Base-by-base conservation (phyloP, 371 early-diverging fungal genomes). In the Mucor lusitanicus region DNA sequence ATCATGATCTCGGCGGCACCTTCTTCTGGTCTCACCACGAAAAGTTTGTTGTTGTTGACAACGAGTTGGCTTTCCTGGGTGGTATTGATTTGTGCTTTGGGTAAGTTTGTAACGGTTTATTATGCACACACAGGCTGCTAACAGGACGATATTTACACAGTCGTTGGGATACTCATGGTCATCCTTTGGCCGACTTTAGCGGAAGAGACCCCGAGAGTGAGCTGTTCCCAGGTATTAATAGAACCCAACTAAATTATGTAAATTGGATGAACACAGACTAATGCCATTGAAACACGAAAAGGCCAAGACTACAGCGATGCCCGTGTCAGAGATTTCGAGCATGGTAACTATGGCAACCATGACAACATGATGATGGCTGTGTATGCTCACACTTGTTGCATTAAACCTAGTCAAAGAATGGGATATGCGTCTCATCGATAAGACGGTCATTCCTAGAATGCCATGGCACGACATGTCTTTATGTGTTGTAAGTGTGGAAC, bases 401-500 rank as follows among this genome's bases (percentile, higher is more conserved):
- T 32, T 15, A 12, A 25, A 50, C 61, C 13, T 59, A 84, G 90
- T 94, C 59, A 82, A 87, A 68, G 70, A 85, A 30, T 83, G 82
- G 75, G 84, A 88, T 60, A 81, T 83, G 74, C 78, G 81, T 32
- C 71, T 91, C 28, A 87, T 94, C 58, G 87, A 92, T 64, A 85
- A 89, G 65, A 76, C 83, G 23, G 76, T 78, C 15, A 81, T 87
- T 39, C 88, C 95, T 21, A 89, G 97, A 70, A 94, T 98, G 97
- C 96, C 97, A 42, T 98, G 98, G 98, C 97, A 97, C 79, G 98
- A 98, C 65, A 87, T 97, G 27, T 90, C 91, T 8, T 75, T 92
- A 67, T 90, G 86, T 63, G 82, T 93, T 75, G 86, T 80, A 73
- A 63, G 76, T 85, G 27, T 72, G 46, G 27, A 35, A 69, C 61